Evolutionary conservation across 257 asterid genomes (phyloP).

Genomic region (Coffea canephora): DNA sequence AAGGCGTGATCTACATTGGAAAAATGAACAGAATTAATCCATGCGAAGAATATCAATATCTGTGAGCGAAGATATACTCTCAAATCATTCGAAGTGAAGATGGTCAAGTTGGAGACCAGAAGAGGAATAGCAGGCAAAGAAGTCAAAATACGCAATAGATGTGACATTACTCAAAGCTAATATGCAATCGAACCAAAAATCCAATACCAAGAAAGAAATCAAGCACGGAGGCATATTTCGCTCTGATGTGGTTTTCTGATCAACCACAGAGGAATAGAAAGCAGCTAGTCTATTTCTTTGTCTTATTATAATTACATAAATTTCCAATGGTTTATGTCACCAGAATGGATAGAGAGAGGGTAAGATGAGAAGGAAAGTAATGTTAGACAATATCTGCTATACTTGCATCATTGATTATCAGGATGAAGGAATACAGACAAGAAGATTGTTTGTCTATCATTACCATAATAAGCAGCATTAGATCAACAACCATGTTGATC

Average conservation of each 20-base stretch:
- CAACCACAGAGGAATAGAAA: neutral
- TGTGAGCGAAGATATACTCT: neutral
- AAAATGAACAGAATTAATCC: neutral
- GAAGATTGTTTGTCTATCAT: no score
- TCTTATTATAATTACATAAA: neutral
- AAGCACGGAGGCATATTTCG: neutral
- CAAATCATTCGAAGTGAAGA: neutral
- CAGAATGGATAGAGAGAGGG: neutral
- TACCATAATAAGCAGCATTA: neutral
- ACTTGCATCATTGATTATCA: neutral
- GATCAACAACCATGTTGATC: neutral
- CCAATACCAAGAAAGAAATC: neutral
- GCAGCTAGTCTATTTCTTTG: neutral
- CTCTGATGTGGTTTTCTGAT: neutral
- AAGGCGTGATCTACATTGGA: slow-evolving; percentile 38
- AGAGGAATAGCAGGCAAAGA: neutral
- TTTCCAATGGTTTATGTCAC: neutral
- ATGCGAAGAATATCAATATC: neutral
- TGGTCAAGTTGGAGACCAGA: neutral
- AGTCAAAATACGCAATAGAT: neutral
- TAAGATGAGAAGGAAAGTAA: neutral
- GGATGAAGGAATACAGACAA: no score
- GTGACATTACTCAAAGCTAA: neutral
- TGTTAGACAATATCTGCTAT: neutral
- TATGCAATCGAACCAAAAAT: no score